Evolutionary conservation across 192 early-diverging fungal genomes (phyloP).

Genomic region (Glomus cerebriforme): DNA sequence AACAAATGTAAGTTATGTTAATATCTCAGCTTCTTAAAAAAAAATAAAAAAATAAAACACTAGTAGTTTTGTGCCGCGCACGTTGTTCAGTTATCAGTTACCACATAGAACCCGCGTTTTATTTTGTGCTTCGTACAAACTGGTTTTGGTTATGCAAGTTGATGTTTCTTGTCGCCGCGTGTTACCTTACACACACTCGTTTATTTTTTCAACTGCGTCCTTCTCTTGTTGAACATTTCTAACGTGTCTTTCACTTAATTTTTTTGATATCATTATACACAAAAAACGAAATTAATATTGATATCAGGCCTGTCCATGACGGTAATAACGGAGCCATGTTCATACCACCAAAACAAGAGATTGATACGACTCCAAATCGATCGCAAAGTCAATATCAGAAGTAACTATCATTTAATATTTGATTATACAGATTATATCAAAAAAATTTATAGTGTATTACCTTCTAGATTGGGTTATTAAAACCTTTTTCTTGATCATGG

Average conservation of each 20-base stretch:
- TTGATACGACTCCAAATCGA: neutral
- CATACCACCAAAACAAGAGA: constrained; percentile 10
- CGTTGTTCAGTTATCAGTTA: neutral
- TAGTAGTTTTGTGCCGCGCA: neutral
- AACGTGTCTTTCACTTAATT: neutral
- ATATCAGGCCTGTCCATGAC: constrained; percentile 24
- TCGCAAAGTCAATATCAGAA: constrained; percentile 12
- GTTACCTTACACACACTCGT: constrained; percentile 28
- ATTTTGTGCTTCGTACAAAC: constrained; percentile 29
- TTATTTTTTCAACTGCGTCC: neutral
- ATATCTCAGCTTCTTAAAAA: neutral
- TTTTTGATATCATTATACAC: neutral
- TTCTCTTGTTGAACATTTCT: neutral
- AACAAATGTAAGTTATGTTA: constrained; percentile 30
- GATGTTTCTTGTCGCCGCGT: constrained; percentile 17
- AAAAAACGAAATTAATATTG: neutral
- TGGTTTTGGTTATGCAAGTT: constrained; percentile 27
- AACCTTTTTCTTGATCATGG: too few relatives aligned
- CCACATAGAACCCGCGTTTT: neutral
- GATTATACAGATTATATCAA: neutral
- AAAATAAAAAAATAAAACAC: constrained; percentile 4
- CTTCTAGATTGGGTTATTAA: too few relatives aligned
- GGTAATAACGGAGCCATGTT: constrained; percentile 7
- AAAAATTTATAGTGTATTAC: neutral
- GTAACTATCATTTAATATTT: neutral